Evolutionary conservation across 176 grass and related monocot genomes (phyloP).

Genomic region (Carex pumila): DNA sequence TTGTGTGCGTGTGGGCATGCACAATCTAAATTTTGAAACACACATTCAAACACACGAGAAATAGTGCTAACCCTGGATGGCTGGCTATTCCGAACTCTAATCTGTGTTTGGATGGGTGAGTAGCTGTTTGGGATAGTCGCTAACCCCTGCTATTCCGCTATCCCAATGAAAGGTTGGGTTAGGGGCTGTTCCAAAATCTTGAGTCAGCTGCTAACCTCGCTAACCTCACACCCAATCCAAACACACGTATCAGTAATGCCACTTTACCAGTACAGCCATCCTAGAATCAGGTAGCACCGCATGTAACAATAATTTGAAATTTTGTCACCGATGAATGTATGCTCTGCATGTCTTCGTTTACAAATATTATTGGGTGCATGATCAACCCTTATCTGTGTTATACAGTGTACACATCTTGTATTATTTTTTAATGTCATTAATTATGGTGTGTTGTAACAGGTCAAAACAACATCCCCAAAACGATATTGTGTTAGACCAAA

Average conservation of each 20-base stretch:
- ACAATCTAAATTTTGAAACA: neutral
- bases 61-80: too few species aligned
- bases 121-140: too few species aligned
- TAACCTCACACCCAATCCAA: neutral
- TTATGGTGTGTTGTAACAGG: constrained; percentile 38
- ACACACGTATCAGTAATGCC: neutral
- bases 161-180: too few species aligned
- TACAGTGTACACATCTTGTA: neutral
- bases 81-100: too few species aligned
- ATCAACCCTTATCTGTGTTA: neutral
- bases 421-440: neutral
- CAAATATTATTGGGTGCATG: neutral
- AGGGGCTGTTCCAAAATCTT: too few species aligned
- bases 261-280: neutral
- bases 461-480: constrained; percentile 99
- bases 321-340: neutral
- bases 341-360: neutral
- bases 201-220: too few species aligned
- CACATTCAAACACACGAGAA: neutral
- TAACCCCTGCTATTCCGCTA: too few species aligned
- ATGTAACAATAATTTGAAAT: constrained; percentile 7
- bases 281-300: constrained; percentile 2
- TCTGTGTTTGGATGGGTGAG: too few species aligned
- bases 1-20: neutral
- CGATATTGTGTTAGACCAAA: constrained; percentile 91